Evolutionary conservation across 805 yeast species (phyloP).

Genomic region (Starmera amethionina): DNA sequence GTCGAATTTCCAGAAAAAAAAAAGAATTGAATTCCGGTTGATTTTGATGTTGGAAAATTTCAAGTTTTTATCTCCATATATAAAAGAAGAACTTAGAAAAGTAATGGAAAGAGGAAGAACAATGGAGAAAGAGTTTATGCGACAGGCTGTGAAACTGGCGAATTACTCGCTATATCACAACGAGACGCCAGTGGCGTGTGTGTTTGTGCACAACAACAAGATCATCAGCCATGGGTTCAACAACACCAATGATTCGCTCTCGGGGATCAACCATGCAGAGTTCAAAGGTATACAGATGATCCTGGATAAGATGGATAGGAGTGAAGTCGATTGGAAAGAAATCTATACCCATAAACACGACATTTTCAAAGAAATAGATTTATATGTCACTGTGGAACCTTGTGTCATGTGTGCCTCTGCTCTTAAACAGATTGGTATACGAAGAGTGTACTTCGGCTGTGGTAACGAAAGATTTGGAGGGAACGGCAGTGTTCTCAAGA

Average conservation of each 20-base stretch:
- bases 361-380: conserved; percentile 44
- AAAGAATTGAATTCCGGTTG: too few species aligned
- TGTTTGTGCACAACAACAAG: conserved; percentile 44
- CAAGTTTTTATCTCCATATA: too few species aligned
- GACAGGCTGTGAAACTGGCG: conserved; percentile 45
- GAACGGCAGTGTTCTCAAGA: conserved; percentile 72
- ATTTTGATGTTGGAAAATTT: too few species aligned
- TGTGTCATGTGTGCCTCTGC: conserved; percentile 98
- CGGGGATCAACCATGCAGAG: conserved; percentile 92
- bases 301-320: conserved; percentile 14
- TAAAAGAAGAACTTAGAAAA: too few species aligned
- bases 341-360: conserved; percentile 10
- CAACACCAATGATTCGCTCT: conserved; percentile 73
- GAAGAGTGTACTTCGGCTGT: conserved; percentile 78
- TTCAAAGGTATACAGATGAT: conserved; percentile 65
- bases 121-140: conserved; percentile 31
- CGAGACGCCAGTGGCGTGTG: conserved; percentile 83
- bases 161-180: conserved; percentile 50
- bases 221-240: conserved; percentile 74
- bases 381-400: conserved; percentile 95
- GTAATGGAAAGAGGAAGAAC: too few species aligned
- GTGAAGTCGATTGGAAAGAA: conserved; percentile 15
- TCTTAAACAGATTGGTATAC: conserved; percentile 66
- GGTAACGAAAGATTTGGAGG: conserved; percentile 96
- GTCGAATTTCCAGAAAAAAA: not conserved